These are phyloP conservation scores for Paramecium primaurelia DNA, from an alignment of 73 alveolate genomes.

Conservation along the genomic window DNA sequence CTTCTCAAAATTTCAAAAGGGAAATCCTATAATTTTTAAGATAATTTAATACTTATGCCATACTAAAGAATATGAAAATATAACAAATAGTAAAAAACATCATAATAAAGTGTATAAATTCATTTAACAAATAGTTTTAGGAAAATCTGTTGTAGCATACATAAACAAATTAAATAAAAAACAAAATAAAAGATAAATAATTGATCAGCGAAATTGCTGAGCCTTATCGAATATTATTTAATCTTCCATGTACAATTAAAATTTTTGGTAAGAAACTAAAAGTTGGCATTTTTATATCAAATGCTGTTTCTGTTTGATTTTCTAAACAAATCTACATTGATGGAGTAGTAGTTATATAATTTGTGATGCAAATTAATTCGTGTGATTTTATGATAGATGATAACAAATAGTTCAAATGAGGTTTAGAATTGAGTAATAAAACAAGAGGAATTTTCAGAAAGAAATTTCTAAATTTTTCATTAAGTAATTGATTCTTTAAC, in stretches of 20 bases:
- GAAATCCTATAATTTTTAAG: background rate
- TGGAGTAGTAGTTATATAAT: background rate
- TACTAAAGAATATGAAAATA: background rate
- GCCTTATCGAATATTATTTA: background rate
- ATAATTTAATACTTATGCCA: background rate
- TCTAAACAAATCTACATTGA: background rate
- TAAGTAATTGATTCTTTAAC: background rate
- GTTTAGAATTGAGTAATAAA: background rate
- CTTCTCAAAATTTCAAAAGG: background rate
- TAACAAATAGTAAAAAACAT: background rate
- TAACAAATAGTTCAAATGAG: background rate
- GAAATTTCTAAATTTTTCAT: background rate
- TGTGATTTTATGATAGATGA: background rate
- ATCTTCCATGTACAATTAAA: background rate
- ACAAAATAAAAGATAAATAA: background rate
- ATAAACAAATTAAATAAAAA: background rate
- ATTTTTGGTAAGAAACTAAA: conserved; percentile 6
- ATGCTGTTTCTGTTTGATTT: background rate
- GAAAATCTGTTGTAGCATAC: background rate
- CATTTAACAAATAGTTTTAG: background rate
- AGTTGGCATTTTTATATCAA: background rate
- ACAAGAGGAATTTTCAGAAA: background rate
- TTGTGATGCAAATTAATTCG: background rate
- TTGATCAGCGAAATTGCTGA: background rate
- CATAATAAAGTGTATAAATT: background rate